phyloP scores from a whole-genome alignment of 768 basidiomycete species.

The Tylopilus felleus region DNA sequence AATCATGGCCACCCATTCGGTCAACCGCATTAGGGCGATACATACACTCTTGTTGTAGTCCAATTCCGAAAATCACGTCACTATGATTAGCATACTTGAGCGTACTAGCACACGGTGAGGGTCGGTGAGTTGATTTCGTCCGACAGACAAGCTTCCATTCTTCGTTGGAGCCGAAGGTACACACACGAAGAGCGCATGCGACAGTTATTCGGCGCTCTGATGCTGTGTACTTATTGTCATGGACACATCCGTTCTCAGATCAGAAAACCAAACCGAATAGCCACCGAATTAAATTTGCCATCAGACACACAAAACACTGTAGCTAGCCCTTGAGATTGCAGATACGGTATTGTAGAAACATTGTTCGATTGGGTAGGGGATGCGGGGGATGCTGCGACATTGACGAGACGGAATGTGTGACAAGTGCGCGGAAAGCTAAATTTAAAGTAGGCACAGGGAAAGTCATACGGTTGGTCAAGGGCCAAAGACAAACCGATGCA shows the following conservation, averaged over 20 bases:
- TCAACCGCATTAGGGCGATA: no score
- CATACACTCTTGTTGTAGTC: background rate
- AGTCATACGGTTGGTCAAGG: conserved; percentile 25
- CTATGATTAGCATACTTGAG: no score
- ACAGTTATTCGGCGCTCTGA: background rate
- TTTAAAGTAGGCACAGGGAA: conserved; percentile 34
- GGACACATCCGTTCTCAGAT: conserved; percentile 13
- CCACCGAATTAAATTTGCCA: conserved; percentile 5
- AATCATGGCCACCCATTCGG: no score
- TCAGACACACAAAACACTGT: conserved; percentile 23
- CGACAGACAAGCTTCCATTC: background rate
- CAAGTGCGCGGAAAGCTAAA: conserved; percentile 29
- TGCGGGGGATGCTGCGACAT: conserved; percentile 45
- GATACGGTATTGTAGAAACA: conserved; percentile 36
- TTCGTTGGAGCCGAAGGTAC: background rate
- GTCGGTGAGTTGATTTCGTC: background rate
- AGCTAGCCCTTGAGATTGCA: conserved; percentile 30
- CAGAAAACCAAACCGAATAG: conserved; percentile 5
- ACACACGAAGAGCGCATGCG: background rate
- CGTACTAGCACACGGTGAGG: no score
- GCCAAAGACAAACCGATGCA: conserved; percentile 28
- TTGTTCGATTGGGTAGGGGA: conserved; percentile 38
- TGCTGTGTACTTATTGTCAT: conserved; percentile 17
- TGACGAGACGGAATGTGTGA: conserved; percentile 34
- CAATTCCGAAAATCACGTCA: background rate